Conservation (phyloP, 495 filamentous ascomycete species). For the Amniculicola lignicola region DNA sequence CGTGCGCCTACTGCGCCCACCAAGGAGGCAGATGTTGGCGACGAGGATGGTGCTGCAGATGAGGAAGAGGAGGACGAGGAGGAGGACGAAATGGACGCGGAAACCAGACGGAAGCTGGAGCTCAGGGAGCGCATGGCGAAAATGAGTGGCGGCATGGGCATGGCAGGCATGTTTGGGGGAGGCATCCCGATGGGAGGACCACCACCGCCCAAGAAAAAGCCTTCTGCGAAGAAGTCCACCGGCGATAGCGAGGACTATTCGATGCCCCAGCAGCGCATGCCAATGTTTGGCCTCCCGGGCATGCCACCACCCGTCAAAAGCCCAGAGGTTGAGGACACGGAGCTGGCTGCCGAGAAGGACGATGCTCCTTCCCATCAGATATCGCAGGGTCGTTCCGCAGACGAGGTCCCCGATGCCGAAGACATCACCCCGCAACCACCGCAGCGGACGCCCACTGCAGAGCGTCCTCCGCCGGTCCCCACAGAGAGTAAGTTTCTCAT, state of each 20-base stretch:
- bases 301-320: slow-evolving; percentile 48
- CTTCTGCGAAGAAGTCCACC: slow-evolving; percentile 44
- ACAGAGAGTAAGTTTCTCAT: slow-evolving; percentile 52
- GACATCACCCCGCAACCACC: slow-evolving; percentile 51
- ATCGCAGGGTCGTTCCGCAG: slow-evolving; percentile 40
- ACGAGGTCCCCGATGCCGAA: slow-evolving; percentile 61
- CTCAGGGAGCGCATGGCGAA: slow-evolving; percentile 94
- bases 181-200: slow-evolving; percentile 59
- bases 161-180: slow-evolving; percentile 87
- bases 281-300: slow-evolving; percentile 73
- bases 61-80: slow-evolving; percentile 70
- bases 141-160: slow-evolving; percentile 97
- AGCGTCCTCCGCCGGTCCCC: slow-evolving; percentile 45
- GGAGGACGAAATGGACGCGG: slow-evolving; percentile 89
- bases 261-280: slow-evolving; percentile 63
- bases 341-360: slow-evolving; percentile 38
- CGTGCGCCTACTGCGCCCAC: slow-evolving; percentile 29
- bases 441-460: slow-evolving; percentile 48
- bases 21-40: slow-evolving; percentile 39
- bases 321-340: slow-evolving; percentile 43
- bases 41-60: slow-evolving; percentile 48
- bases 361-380: slow-evolving; percentile 26
- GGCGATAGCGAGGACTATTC: slow-evolving; percentile 50
- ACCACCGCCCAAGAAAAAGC: slow-evolving; percentile 63
- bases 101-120: slow-evolving; percentile 80